These are phyloP conservation scores for Candida tropicalis DNA, from an alignment of 1,139 yeast genomes.

Conservation along the genomic window DNA sequence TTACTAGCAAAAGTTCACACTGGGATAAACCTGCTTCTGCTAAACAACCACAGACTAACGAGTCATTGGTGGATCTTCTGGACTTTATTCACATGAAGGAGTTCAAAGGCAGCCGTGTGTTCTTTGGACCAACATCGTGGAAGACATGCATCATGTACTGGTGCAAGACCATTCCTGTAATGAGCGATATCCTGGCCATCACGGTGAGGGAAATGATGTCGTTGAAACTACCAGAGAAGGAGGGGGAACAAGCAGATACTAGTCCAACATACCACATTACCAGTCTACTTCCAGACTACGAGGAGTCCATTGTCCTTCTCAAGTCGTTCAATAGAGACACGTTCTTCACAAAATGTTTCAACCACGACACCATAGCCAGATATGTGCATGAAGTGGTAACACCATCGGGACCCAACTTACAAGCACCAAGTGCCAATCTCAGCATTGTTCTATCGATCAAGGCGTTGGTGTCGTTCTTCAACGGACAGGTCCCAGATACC, in stretches of 20 bases:
- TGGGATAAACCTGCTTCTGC: background rate
- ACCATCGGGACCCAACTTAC: background rate
- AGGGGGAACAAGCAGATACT: background rate
- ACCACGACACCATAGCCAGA: background rate
- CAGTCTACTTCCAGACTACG: background rate
- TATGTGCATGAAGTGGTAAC: background rate
- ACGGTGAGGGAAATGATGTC: background rate
- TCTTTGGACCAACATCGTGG: slow-evolving; percentile 2
- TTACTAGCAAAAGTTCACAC: background rate
- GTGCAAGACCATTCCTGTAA: background rate
- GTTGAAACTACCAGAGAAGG: background rate
- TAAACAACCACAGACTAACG: background rate
- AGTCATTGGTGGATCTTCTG: background rate
- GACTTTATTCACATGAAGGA: background rate
- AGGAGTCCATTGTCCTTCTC: background rate
- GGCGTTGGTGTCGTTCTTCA: background rate
- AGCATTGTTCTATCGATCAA: slow-evolving; percentile 1
- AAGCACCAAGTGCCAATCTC: background rate
- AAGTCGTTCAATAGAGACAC: background rate
- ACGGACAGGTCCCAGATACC: background rate
- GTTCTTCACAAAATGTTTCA: background rate
- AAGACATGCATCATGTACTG: background rate
- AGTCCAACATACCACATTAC: background rate
- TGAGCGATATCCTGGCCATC: background rate
- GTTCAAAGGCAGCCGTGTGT: background rate